Base-by-base conservation (phyloP, 768 basidiomycete species). In the Multifurca ochricompacta region DNA sequence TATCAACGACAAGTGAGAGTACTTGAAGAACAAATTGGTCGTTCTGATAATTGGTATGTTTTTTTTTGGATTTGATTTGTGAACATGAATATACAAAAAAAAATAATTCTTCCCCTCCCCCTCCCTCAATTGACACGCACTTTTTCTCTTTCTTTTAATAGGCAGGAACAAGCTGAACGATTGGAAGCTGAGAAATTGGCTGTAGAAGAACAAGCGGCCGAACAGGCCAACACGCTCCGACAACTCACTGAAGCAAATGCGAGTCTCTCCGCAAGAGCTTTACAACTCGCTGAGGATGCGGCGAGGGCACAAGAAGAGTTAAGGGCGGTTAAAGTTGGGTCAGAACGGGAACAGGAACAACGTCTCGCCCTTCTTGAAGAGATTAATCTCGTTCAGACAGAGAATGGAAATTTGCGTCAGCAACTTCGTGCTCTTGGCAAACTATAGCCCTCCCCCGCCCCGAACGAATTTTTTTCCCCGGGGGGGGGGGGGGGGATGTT, bases 1-100 rank as follows among this genome's bases (percentile, higher is more conserved):
- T 95, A 96, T 64, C 89, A 95, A 73, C 85, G 83, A 69, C 91
- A 95, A 65, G 84, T 94, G 3, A 76, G 78, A 63, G 79, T 76
- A 21, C 73, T 95, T 53, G 90, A 93, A 63, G 87, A 90, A 63
- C 77, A 87, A 52, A 83, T 90, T 61, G 66, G 76, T 60, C 59
- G 66, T 8, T 66, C 83, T 52, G 72, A 74, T 31, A 65, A 74
- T 21, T 76, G 76, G 64, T 77, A 82, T 48, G 73, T 79, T 13
- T 59, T 90, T 87, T 88, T 62, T 55, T 79, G n/a, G n/a, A n/a
- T 71, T 25, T 40, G 8, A 36, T 9, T 16, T 23, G 4, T 42
- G 39, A 4, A 21, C 7, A 3, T n/a, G n/a, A n/a, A n/a, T n/a
- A n/a, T n/a, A n/a, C n/a, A n/a, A n/a, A n/a, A n/a, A n/a, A n/a